Evolutionary conservation across 768 basidiomycete genomes (phyloP), one percentile per base, ranked within the genome.

Genomic region (button mushroom (Agaricus bisporus)): DNA sequence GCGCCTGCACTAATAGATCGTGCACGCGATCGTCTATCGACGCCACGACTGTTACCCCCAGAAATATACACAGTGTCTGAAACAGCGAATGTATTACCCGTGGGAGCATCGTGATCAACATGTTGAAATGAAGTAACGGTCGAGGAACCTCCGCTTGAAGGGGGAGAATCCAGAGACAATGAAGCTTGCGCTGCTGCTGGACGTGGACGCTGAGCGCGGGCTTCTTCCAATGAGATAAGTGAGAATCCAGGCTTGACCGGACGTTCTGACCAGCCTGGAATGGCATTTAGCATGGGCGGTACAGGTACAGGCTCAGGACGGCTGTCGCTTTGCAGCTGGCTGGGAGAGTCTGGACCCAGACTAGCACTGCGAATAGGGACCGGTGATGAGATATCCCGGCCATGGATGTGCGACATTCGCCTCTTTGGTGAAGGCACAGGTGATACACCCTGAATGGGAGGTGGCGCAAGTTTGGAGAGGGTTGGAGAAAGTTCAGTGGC

Each of bases 141-240:
- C 10, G 66, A 64, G 1, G 64, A 59, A 11, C 58, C 38, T 14
- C 61, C 54, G 54, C 60, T 58, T 47, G 64, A 60, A 43, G 58
- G 61, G 44, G 66, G 61, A 44, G 67, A 62, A 15, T 42, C 22
- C 20, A 26, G 9, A 18, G 22, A 26, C 48, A 22, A 29, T 28
- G 44, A 28, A 8, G 28, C 46, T 12, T n/a, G 68, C 68, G 59
- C 73, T 22, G 41, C 18, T 9, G 22, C 32, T 5, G 41, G 78
- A 48, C 85, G 80, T 42, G 79, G 72, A 47, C 85, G 80, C 63
- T 85, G 81, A 11, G 83, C 86, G 59, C 88, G 81, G 3, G 88
- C 88, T 69, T 91, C 86, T 62, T 90, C 85, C 49, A 91, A 72
- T 4, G 86, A 80, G 47, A 91, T 90, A 37, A 91, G 76, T 28